Base-by-base conservation (phyloP, 345 rosid species). In the Brassica rapa region DNA sequence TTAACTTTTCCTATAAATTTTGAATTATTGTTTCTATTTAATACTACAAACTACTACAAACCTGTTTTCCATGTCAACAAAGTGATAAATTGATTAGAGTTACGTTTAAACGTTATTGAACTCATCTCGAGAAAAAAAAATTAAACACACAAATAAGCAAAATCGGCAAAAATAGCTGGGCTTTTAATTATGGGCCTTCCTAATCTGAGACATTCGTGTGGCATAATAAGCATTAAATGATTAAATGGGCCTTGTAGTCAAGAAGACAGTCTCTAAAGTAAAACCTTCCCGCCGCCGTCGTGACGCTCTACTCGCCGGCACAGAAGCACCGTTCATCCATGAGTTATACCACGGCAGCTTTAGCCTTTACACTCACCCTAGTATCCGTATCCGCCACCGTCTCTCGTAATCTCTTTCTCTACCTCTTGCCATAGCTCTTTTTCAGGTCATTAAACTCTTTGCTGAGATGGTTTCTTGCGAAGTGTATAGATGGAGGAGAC, bases 401-500 rank as follows among this genome's bases (percentile, higher is more conserved):
- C 60, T 82, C 82, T 2, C 6, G 84, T 82, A 82, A 73, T 55
- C 71, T 39, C 24, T 25, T 60, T 80, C 75, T 46, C 71, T 16
- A 19, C n/a, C 59, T 25, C 15, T 61, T 68, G 57, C 55, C 19
- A 15, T 53, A 55, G 25, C 10, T 49, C 24, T 57, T 63, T 14
- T 43, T 25, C 24, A 66, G 14, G 39, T 66, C 30, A 21, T 21
- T 10, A 69, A 73, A 66, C 70, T 46, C 53, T 29, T 63, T 15
- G 6, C 59, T 72, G 67, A 71, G 77, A 46, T 71, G 27, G 43
- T 77, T 77, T 56, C 39, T 46, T 63, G 51, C 71, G 62, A 76
- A 91, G 96, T 85, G 82, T 88, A 79, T 79, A 66, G 80, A 63
- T 83, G 87, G 82, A 74, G 84, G 81, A 86, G 82, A 77, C 84